Base-by-base conservation (phyloP, 2,329 filamentous ascomycete genomes). In the Penicillium sp. region DNA sequence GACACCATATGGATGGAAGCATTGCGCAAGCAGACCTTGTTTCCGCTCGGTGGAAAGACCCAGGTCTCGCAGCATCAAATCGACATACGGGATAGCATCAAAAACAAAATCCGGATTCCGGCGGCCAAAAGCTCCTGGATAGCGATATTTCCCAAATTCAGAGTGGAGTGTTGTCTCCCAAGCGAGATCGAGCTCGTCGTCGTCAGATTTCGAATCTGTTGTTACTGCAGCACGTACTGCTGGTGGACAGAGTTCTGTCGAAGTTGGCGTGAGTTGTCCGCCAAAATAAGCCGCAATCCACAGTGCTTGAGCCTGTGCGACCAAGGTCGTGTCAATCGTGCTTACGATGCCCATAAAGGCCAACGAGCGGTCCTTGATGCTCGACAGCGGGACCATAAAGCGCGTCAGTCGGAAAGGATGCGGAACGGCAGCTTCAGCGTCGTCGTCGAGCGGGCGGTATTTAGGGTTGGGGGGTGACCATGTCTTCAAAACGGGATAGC, bases 51-150 rank as follows among this genome's bases (percentile, higher is more conserved):
- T 74, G 18, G 79, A 72, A 55, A 91, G 69, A 0, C 83, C 86
- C 55, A 91, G 64, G 67, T 93, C 89, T 4, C 74, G 72, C 60
- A 89, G 67, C 66, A 93, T 68, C 65, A 86, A 64, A 68, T 92
- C 89, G 18, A 90, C 68, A 65, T 91, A 94, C 3, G 88, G 88
- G 54, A 93, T 68, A 0, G 81, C 81, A 68, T 94, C 90, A 65
- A 93, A 92, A 18, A 89, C 85, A 61, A 91, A 86, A 67, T 90
- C 88, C 0, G 72, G 71, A 11, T 72, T 70, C 1, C 67, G 64
- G 11, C 75, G 77, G 1, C 87, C 87, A 38, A 54, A 40, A 64
- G 83, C 85, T 0, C 87, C 88, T 0, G 69, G 71, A 63, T 88
- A 89, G 24, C 89, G 79, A 81, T 86, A 87, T 61, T 80, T 83